Evolutionary conservation across 139 green algal genomes (phyloP).

Genomic region (Chlorella vulgaris): DNA sequence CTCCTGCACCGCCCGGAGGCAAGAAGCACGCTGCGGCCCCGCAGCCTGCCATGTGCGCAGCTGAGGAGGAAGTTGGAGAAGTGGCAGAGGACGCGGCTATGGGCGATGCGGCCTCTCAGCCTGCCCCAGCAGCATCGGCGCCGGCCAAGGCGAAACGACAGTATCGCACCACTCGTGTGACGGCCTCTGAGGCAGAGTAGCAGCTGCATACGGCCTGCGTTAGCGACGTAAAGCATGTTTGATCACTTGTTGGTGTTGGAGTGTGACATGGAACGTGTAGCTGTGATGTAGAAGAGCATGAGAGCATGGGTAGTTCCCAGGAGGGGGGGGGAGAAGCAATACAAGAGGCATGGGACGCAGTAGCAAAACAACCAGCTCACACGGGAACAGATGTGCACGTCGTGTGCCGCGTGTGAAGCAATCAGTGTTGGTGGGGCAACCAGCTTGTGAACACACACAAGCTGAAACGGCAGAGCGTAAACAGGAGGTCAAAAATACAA

Average conservation of each 20-base stretch:
- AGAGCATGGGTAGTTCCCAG: too few relatives aligned
- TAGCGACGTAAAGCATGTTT: not conserved
- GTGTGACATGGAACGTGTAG: too few relatives aligned
- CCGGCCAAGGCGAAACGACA: constrained; percentile 5
- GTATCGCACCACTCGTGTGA: constrained; percentile 18
- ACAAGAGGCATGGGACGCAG: too few relatives aligned
- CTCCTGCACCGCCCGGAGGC: not conserved
- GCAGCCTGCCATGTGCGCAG: not conserved
- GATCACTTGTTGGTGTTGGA: too few relatives aligned
- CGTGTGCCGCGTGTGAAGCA: too few relatives aligned
- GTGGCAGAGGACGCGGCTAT: not conserved
- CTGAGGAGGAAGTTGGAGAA: not conserved
- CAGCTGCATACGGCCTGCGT: not conserved
- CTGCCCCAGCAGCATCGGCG: not conserved
- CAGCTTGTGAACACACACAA: too few relatives aligned
- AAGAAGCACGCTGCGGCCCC: not conserved
- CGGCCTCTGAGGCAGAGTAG: not conserved
- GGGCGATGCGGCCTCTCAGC: not conserved
- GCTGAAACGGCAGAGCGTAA: too few relatives aligned
- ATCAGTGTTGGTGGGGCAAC: too few relatives aligned
- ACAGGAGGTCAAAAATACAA: not conserved
- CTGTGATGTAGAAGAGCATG: too few relatives aligned
- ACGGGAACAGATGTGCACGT: too few relatives aligned
- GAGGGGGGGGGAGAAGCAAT: too few relatives aligned
- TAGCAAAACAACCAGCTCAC: too few relatives aligned